A percentile compares a stretch with the other conserved stretches of the same genome.
phyloP scores from a whole-genome alignment of 495 filamentous ascomycete genomes.

The Penicillium bovifimosum region DNA sequence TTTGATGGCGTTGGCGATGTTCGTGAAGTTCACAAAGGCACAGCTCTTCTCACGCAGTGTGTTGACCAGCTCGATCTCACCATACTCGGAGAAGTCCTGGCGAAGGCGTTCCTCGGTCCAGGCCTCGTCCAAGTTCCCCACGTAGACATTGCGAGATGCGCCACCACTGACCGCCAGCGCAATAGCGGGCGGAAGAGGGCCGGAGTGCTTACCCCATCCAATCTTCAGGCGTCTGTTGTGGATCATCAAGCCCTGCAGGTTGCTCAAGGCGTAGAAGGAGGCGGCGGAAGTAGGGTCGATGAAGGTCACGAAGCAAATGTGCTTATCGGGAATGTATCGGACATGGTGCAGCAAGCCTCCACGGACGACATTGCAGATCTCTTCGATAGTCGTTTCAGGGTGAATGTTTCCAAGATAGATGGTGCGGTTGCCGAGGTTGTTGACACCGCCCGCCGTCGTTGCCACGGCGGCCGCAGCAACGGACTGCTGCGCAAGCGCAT shows the following conservation, averaged over 20 bases:
- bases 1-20: conserved; percentile 99
- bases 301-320: conserved; percentile 99
- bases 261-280: conserved; percentile 95
- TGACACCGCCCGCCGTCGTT: conserved; percentile 91
- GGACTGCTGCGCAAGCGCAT: conserved; percentile 92
- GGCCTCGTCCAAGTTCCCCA: conserved; percentile 94
- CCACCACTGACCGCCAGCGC: conserved; percentile 91
- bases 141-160: conserved; percentile 93
- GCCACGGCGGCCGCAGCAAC: conserved; percentile 95
- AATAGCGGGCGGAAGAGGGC: conserved; percentile 92
- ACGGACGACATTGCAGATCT: conserved; percentile 95
- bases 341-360: conserved; percentile 94
- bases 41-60: conserved; percentile 97
- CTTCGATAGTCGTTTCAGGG: conserved; percentile 96
- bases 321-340: conserved; percentile 98
- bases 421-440: conserved; percentile 94
- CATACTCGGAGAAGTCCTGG: conserved; percentile 96
- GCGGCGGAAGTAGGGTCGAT: conserved; percentile 97
- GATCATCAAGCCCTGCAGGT: conserved; percentile 97
- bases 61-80: conserved; percentile 97
- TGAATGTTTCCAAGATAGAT: conserved; percentile 99
- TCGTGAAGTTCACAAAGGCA: conserved; percentile 98
- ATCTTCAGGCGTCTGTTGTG: conserved; percentile 98
- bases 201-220: conserved; percentile 98
- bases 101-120: conserved; percentile 94